Percentiles rank a stretch among this genome's conserved stretches.
Conservation (phyloP, 164 flowering plant genomes). For the Nymphaea thermarum region DNA sequence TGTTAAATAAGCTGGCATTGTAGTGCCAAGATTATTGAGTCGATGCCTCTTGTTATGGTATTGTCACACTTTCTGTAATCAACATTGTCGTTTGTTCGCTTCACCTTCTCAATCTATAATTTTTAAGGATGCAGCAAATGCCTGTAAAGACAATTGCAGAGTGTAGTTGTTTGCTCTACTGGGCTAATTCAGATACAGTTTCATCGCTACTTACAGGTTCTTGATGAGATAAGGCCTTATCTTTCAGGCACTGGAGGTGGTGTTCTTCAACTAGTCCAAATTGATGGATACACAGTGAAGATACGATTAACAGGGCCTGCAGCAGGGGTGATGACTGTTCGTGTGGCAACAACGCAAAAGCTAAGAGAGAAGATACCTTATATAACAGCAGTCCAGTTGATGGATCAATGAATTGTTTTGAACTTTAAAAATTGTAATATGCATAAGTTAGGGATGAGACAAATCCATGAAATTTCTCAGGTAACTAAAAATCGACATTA, state of each 20-base stretch:
- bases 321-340: constrained; percentile 84
- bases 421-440: constrained; percentile 3
- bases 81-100: too few relatives aligned
- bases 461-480: not conserved
- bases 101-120: too few relatives aligned
- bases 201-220: constrained; percentile 36
- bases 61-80: too few relatives aligned
- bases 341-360: constrained; percentile 93
- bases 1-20: too few relatives aligned
- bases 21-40: too few relatives aligned
- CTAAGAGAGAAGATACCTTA: constrained; percentile 77
- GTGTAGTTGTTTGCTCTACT: not conserved
- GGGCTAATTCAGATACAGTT: not conserved
- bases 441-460: not conserved
- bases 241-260: constrained; percentile 86
- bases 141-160: not conserved
- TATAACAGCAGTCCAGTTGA: constrained; percentile 72
- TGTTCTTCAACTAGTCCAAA: constrained; percentile 57
- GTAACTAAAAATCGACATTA: not conserved
- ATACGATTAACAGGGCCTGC: constrained; percentile 83
- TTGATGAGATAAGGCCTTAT: constrained; percentile 83
- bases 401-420: constrained; percentile 19
- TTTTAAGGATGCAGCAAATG: too few relatives aligned
- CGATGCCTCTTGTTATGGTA: too few relatives aligned
- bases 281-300: constrained; percentile 49